Base-by-base conservation (phyloP, 352 stramenopile species). In the Globisporangium mamillatum region DNA sequence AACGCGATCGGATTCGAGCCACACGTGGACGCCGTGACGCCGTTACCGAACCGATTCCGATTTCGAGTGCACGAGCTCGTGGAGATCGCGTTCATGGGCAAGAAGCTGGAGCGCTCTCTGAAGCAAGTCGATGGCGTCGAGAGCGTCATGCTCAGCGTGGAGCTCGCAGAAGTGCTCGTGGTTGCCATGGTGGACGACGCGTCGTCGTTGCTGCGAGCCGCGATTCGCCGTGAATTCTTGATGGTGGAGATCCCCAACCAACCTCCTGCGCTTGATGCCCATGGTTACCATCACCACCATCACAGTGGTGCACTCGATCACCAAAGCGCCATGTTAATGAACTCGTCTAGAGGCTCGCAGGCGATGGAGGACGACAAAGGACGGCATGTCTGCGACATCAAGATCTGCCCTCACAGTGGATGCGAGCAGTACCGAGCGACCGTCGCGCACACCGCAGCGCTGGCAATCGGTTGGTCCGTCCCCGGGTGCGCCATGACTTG, bases 391-490 rank as follows among this genome's bases (percentile, higher is more conserved):
- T 95, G 88, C 54, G 81, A 92, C 64, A 80, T 88, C 63, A 71
- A 68, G 16, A 70, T 80, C 20, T 95, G 86, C 57, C 74, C 81
- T 18, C 81, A 83, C 27, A 92, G 84, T 69, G 81, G 76, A 32
- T 95, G 88, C 67, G 71, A 78, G 44, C 84, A 89, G 61, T 95
- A 95, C 68, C 87, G 84, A 68, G 86, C 77, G 1, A 92, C 82
- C 1, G 75, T 95, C 54, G 88, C 88, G 6, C 88, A 95, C 61
- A 90, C 86, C 3, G 88, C 88, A 8, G 88, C 88, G 4, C 68
- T 94, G 5, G 88, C 88, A 34, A 74, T 94, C 36, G 88, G 88
- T 2, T 95, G 88, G 88, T 72, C 80, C 6, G 83, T 95, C 4
- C 84, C 88, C 52, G 88, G 88, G 0, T 95, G 88, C 56, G 88